These are phyloP conservation scores for Claviceps pusilla DNA, from an alignment of 2,329 filamentous ascomycete species.

Conservation along the genomic window DNA sequence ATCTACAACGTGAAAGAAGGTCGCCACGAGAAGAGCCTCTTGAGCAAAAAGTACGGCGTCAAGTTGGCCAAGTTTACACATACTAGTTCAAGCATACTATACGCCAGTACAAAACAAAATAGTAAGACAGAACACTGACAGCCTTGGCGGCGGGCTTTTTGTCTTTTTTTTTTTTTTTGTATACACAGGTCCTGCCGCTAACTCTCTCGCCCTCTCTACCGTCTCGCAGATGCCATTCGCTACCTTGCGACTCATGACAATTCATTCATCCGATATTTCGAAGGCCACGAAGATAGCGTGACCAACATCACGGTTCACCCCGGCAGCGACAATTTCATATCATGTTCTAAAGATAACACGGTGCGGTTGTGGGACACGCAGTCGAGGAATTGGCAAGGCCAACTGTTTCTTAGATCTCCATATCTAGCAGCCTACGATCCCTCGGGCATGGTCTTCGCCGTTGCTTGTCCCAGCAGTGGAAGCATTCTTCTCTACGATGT, in stretches of 20 bases:
- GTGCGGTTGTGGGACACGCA: slow-evolving; percentile 81
- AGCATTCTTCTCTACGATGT: slow-evolving; percentile 81
- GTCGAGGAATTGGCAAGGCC: slow-evolving; percentile 64
- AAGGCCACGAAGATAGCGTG: slow-evolving; percentile 72
- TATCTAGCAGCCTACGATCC: slow-evolving; percentile 84
- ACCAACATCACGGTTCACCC: slow-evolving; percentile 76
- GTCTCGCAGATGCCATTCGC: slow-evolving; percentile 53
- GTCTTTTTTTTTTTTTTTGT: no score
- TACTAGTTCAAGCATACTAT: slow-evolving; percentile 78
- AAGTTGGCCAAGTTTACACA: slow-evolving; percentile 92
- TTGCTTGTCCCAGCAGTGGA: slow-evolving; percentile 68
- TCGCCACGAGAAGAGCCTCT: slow-evolving; percentile 71
- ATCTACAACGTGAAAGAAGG: slow-evolving; percentile 90
- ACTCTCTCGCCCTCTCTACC: background rate
- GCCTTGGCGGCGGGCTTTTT: background rate
- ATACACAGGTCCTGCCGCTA: background rate
- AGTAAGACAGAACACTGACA: slow-evolving; percentile 30
- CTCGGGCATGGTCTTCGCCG: slow-evolving; percentile 78
- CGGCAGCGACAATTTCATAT: slow-evolving; percentile 79
- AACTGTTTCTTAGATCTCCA: slow-evolving; percentile 65
- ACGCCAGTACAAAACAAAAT: slow-evolving; percentile 90
- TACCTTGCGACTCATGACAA: slow-evolving; percentile 91
- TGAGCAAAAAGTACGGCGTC: slow-evolving; percentile 93
- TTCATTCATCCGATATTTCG: slow-evolving; percentile 90
- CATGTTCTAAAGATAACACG: slow-evolving; percentile 79